Percentiles rank a stretch among this genome's conserved stretches.
Evolutionary conservation across 768 basidiomycete species (phyloP).

Genomic region (Tulasnella sp.): DNA sequence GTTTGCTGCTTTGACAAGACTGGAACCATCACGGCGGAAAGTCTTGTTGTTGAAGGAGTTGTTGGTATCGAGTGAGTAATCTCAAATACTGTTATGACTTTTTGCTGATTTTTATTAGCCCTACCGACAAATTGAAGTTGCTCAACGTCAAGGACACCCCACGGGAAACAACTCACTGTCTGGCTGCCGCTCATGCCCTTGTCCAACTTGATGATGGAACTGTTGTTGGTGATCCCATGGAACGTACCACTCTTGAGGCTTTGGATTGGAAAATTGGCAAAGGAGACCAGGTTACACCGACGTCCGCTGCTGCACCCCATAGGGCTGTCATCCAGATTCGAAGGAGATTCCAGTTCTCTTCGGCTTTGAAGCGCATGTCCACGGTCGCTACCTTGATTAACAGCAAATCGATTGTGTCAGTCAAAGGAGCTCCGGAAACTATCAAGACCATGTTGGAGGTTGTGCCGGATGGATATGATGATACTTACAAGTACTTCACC

Average conservation of each 20-base stretch:
- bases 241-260: constrained; percentile 86
- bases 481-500: constrained; percentile 90
- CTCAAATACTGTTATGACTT: too few species aligned
- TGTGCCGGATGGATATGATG: constrained; percentile 75
- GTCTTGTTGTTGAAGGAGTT: constrained; percentile 87
- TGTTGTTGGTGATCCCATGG: constrained; percentile 97
- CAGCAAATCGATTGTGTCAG: constrained; percentile 42
- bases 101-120: constrained; percentile 31
- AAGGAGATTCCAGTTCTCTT: constrained; percentile 95
- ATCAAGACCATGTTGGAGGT: constrained; percentile 71
- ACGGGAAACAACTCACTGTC: constrained; percentile 68
- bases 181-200: constrained; percentile 90
- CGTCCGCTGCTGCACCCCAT: constrained; percentile 37
- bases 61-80: constrained; percentile 70
- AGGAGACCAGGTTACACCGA: constrained; percentile 58
- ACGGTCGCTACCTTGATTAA: constrained; percentile 62
- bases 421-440: constrained; percentile 97
- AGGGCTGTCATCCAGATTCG: constrained; percentile 54
- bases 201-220: constrained; percentile 90
- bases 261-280: constrained; percentile 69
- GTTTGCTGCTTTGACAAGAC: constrained; percentile 99
- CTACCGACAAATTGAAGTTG: constrained; percentile 47
- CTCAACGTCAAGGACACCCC: constrained; percentile 65
- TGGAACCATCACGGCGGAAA: constrained; percentile 93
- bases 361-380: constrained; percentile 94